These are phyloP conservation scores for Phytophthora sansomeana DNA, from an alignment of 352 stramenopile species.

Conservation along the genomic window DNA sequence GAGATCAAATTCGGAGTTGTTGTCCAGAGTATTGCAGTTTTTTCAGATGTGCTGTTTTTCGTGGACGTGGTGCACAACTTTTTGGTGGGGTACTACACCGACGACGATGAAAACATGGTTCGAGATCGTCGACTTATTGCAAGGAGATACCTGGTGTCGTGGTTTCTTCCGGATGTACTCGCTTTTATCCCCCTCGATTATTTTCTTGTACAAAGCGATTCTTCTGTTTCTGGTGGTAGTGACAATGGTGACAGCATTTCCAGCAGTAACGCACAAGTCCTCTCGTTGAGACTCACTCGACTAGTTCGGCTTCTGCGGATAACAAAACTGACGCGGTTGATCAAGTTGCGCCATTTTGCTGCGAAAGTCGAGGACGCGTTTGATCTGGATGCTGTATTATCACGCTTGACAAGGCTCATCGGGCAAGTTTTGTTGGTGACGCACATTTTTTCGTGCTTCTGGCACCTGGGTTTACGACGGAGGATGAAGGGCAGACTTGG, in stretches of 20 bases:
- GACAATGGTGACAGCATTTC: constrained; percentile 17
- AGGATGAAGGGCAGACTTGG: constrained; percentile 51
- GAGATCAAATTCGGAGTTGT: constrained; percentile 51
- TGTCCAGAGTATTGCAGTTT: constrained; percentile 35
- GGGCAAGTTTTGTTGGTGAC: constrained; percentile 74
- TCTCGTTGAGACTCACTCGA: constrained; percentile 71
- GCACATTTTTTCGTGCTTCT: constrained; percentile 84
- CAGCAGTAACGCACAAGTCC: constrained; percentile 49
- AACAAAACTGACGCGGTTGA: constrained; percentile 72
- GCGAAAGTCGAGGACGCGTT: constrained; percentile 77
- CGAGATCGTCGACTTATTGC: constrained; percentile 53
- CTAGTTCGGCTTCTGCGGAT: constrained; percentile 73
- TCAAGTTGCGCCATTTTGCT: constrained; percentile 75
- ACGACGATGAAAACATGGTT: constrained; percentile 72
- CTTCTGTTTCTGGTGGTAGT: neutral
- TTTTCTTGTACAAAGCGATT: constrained; percentile 35
- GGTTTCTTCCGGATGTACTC: constrained; percentile 66
- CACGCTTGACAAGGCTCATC: constrained; percentile 68
- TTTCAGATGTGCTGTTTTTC: constrained; percentile 64
- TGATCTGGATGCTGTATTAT: constrained; percentile 70
- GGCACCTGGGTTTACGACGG: constrained; percentile 58
- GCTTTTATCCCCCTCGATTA: constrained; percentile 64
- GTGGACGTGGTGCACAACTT: constrained; percentile 78
- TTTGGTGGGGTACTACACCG: constrained; percentile 69
- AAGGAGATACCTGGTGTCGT: constrained; percentile 60